phyloP scores from a whole-genome alignment of 106 monocot species.

The Cymbidium sinense region DNA sequence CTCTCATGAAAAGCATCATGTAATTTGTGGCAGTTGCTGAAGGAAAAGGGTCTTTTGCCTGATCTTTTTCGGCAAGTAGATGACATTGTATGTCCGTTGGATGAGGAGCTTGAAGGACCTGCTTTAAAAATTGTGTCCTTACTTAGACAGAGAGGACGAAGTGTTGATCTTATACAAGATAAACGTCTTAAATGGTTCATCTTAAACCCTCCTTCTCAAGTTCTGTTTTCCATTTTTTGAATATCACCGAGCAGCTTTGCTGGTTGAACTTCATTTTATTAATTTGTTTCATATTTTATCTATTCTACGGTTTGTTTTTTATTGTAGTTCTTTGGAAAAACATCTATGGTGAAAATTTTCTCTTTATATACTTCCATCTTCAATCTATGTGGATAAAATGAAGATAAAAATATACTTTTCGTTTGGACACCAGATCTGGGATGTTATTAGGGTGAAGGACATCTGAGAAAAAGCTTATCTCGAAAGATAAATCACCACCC shows the following conservation, averaged over 20 bases:
- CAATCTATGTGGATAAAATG: no score
- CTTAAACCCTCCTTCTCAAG: neutral
- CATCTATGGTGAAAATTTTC: no score
- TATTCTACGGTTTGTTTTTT: no score
- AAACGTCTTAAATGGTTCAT: slow-evolving; percentile 90
- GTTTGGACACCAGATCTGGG: no score
- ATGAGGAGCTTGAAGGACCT: slow-evolving; percentile 75
- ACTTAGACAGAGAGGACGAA: slow-evolving; percentile 65
- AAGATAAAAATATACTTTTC: no score
- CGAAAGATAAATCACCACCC: no score
- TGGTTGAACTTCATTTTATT: neutral
- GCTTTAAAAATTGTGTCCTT: slow-evolving; percentile 72
- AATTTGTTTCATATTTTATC: neutral
- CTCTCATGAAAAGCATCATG: neutral
- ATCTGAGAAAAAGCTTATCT: no score
- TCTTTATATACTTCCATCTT: no score
- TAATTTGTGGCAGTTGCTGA: slow-evolving; percentile 61
- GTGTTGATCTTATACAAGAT: slow-evolving; percentile 91
- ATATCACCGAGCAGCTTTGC: neutral
- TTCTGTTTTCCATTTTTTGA: neutral
- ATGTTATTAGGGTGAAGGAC: no score
- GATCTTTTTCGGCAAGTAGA: slow-evolving; percentile 71
- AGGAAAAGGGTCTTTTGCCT: slow-evolving; percentile 86
- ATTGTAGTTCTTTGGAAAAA: no score
- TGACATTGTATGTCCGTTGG: slow-evolving; percentile 81